A percentile compares a stretch with the other conserved stretches of the same genome.
These are phyloP conservation scores for Clavispora santaluciae DNA, from an alignment of 805 yeast species.

Conservation along the genomic window DNA sequence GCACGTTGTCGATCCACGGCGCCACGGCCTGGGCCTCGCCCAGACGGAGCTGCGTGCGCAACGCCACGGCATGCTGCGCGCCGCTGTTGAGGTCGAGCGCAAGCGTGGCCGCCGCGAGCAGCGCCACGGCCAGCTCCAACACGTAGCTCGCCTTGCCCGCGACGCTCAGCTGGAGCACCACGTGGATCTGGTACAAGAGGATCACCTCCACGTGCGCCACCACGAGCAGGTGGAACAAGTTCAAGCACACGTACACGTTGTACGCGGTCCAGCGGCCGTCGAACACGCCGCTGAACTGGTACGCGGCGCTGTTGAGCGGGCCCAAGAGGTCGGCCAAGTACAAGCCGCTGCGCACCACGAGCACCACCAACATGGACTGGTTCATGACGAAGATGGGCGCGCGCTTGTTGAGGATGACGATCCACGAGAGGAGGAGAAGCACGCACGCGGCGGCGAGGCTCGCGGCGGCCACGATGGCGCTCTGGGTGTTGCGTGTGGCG, in stretches of 20 bases:
- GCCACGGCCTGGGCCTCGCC: constrained; percentile 12
- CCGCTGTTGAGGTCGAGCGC: constrained; percentile 56
- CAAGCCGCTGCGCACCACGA: constrained; percentile 58
- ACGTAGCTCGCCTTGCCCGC: constrained; percentile 36
- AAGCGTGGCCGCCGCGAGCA: constrained; percentile 49
- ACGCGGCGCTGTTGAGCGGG: constrained; percentile 46
- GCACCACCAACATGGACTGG: constrained; percentile 50
- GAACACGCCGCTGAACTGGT: constrained; percentile 31
- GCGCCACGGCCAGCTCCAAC: constrained; percentile 29
- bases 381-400: constrained; percentile 76
- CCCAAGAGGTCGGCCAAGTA: constrained; percentile 52
- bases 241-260: constrained; percentile 55
- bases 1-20: constrained; percentile 44
- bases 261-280: constrained; percentile 28
- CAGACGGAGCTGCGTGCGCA: neutral
- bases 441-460: constrained; percentile 13
- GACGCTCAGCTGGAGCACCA: constrained; percentile 63
- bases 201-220: constrained; percentile 60
- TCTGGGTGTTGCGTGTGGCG: constrained; percentile 3
- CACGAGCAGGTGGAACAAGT: constrained; percentile 55
- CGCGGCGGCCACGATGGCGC: constrained; percentile 10
- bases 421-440: constrained; percentile 14
- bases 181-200: constrained; percentile 64
- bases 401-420: constrained; percentile 37
- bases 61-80: constrained; percentile 18